Conservation (phyloP, 2,329 filamentous ascomycete species). For the Calonectria pteridis region DNA sequence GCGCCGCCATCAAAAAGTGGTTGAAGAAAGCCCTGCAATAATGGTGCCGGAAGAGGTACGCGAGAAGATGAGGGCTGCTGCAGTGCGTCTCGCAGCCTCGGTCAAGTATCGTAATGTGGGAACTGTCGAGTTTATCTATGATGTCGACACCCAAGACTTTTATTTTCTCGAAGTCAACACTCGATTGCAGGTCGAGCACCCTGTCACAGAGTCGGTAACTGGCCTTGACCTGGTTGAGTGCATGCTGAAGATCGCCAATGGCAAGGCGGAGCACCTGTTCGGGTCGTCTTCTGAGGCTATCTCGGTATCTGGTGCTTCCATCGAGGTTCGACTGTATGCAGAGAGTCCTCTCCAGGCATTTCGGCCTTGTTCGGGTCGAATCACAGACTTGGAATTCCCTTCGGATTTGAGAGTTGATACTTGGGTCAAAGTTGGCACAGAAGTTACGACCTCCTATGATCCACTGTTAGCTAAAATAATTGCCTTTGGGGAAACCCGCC, state of each 20-base stretch:
- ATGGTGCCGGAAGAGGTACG: slow-evolving; percentile 49
- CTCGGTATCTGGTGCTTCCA: slow-evolving; percentile 45
- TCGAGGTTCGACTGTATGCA: slow-evolving; percentile 57
- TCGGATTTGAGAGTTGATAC: slow-evolving; percentile 69
- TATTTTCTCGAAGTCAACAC: slow-evolving; percentile 65
- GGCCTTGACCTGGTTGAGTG: slow-evolving; percentile 77
- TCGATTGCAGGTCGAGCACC: slow-evolving; percentile 63
- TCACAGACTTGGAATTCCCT: slow-evolving; percentile 70
- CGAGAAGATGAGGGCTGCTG: slow-evolving; percentile 51
- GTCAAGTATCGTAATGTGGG: slow-evolving; percentile 57
- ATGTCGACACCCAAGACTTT: slow-evolving; percentile 51
- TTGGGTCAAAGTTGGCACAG: slow-evolving; percentile 76
- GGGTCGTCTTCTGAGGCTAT: not conserved
- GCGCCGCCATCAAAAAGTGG: slow-evolving; percentile 63
- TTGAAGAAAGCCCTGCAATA: slow-evolving; percentile 60
- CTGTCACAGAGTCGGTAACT: slow-evolving; percentile 78
- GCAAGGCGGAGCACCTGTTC: slow-evolving; percentile 33
- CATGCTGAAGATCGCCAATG: slow-evolving; percentile 52
- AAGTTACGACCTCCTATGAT: slow-evolving; percentile 81
- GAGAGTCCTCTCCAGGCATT: slow-evolving; percentile 70
- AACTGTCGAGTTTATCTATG: slow-evolving; percentile 61
- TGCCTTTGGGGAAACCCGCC: slow-evolving; percentile 69
- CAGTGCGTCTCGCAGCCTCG: slow-evolving; percentile 50
- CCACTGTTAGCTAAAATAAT: slow-evolving; percentile 84
- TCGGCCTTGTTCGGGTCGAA: slow-evolving; percentile 68